Evolutionary conservation across 371 early-diverging fungal species (phyloP), one percentile per base, ranked within the genome.

Genomic region (Coemansia sp.): DNA sequence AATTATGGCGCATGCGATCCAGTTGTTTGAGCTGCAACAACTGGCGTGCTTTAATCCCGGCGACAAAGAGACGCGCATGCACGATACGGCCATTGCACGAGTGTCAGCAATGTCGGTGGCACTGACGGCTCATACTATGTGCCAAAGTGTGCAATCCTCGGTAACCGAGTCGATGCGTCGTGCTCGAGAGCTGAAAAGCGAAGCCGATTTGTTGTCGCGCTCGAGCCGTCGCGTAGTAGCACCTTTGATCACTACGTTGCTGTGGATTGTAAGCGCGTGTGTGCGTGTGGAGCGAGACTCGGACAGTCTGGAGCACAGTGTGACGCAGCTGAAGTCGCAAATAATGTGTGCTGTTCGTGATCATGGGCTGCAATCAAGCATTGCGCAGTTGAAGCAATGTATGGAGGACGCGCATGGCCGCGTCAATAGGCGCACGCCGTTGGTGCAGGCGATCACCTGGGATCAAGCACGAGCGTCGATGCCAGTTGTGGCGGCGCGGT

Each of bases 11-110:
- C 71, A 71, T 44, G 61, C 56, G 14, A 61, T 71, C 3, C 71
- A 67, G 16, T 14, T 75, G 61, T 39, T 75, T 20, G 75, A 75
- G 75, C 71, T 51, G 56, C 75, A 75, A 65, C 75, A 52, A 21
- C 70, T 71, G 18, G 30, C 59, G 48, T 54, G 71, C 54, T 63
- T 75, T 4, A 33, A 47, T 12, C 23, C 61, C 28, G 59, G 54
- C 25, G 71, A 39, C 12, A 7, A 14, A 5, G 71, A 63, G 63
- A 53, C 61, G 26, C 33, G 9, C 5, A 21, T 40, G 37, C 67
- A 64, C 42, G 67, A 63, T 2, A 40, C 28, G 1, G 6, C 28
- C 21, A 25, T 71, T 11, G 64, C 68, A 23, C 62, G 65, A 12
- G 28, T 70, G 9, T 71, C 75, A 5, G 71, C 71, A 8, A 37